These are phyloP conservation scores for Gleditsia sinensis DNA, from an alignment of 306 rosid species.

Conservation along the genomic window DNA sequence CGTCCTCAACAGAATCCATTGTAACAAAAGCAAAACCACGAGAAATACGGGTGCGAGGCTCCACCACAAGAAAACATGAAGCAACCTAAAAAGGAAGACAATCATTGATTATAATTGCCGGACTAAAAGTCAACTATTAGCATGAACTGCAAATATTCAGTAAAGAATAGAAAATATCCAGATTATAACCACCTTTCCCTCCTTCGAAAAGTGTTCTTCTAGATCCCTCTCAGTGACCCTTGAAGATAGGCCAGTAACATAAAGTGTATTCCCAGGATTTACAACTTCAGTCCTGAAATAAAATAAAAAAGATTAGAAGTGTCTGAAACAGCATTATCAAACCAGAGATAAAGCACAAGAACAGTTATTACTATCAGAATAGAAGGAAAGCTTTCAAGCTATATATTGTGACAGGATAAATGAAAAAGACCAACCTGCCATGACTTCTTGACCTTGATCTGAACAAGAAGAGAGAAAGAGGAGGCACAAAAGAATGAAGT, in stretches of 20 bases:
- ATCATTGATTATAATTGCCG: slow-evolving; percentile 5
- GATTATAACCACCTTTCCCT: slow-evolving; percentile 74
- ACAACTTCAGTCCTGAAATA: slow-evolving; percentile 46
- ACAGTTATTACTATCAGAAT: not conserved
- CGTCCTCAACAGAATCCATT: slow-evolving; percentile 79
- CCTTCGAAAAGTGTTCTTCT: slow-evolving; percentile 90
- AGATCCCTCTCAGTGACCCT: slow-evolving; percentile 90
- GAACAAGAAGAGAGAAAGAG: slow-evolving; percentile 27
- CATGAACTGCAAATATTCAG: not conserved
- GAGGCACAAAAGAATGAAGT: not conserved
- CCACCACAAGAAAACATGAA: slow-evolving; percentile 96
- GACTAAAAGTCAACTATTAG: not conserved
- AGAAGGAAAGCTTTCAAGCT: not conserved
- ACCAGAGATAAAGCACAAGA: not conserved
- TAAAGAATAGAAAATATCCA: not conserved
- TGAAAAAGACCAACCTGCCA: slow-evolving; percentile 59
- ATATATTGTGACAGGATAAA: not conserved
- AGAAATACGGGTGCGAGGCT: slow-evolving; percentile 86
- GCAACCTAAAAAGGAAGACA: slow-evolving; percentile 62
- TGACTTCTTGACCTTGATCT: slow-evolving; percentile 89
- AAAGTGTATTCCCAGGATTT: slow-evolving; percentile 86
- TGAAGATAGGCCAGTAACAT: slow-evolving; percentile 92
- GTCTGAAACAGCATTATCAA: slow-evolving; percentile 19
- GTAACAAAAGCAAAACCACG: slow-evolving; percentile 98
- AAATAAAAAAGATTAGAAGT: slow-evolving; percentile 20